phyloP scores from a whole-genome alignment of 345 rosid species.

The Reutealis trisperma region DNA sequence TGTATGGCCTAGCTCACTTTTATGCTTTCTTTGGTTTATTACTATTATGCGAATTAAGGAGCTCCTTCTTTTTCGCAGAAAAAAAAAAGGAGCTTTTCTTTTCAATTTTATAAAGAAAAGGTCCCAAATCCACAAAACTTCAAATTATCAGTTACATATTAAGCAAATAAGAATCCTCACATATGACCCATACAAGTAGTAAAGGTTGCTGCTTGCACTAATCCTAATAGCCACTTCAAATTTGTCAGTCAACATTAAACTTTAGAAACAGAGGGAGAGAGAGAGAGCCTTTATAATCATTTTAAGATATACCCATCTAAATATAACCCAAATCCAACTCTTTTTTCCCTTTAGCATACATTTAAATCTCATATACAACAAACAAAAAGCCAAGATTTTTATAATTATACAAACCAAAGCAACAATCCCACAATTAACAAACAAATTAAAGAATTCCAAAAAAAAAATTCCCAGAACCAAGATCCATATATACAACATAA shows the following conservation, averaged over 20 bases:
- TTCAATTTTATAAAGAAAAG: background rate
- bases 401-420: background rate
- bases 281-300: background rate
- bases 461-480: background rate
- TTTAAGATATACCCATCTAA: background rate
- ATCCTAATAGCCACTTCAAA: background rate
- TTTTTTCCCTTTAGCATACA: background rate
- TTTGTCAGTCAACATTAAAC: background rate
- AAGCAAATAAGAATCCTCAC: background rate
- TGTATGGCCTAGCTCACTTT: background rate
- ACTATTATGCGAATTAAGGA: background rate
- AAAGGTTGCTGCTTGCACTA: background rate
- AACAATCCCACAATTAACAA: background rate
- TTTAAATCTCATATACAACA: background rate
- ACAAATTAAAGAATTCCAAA: too few species aligned
- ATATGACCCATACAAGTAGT: too few species aligned
- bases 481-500: background rate
- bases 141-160: background rate
- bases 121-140: background rate
- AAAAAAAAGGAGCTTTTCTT: background rate
- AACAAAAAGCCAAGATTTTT: background rate
- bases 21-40: background rate
- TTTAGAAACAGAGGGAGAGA: background rate
- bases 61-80: too few species aligned
- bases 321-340: background rate